A percentile compares a stretch with the other conserved stretches of the same genome.
Evolutionary conservation across 495 filamentous ascomycete species (phyloP).

Genomic region (Talaromyces trachyspermus): DNA sequence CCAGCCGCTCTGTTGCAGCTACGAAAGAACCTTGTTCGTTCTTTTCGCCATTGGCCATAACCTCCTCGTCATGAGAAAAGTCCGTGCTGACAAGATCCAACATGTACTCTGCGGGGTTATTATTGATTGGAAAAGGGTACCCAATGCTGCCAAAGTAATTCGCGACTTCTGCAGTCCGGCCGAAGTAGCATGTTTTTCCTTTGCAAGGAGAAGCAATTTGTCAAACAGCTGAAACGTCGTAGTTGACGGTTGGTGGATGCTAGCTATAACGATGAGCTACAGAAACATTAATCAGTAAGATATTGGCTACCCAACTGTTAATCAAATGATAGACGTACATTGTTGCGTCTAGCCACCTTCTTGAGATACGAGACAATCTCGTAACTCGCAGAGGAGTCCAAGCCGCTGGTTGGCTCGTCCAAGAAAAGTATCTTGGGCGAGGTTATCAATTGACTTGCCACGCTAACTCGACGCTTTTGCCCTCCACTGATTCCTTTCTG

Average conservation of each 20-base stretch:
- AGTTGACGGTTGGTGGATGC: slow-evolving; percentile 77
- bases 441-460: slow-evolving; percentile 73
- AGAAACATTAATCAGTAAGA: neutral
- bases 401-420: slow-evolving; percentile 74
- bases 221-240: slow-evolving; percentile 72
- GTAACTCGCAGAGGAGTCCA: slow-evolving; percentile 63
- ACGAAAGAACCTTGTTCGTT: neutral
- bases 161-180: slow-evolving; percentile 42
- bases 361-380: slow-evolving; percentile 62
- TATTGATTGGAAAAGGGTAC: slow-evolving; percentile 52
- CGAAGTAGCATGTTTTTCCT: slow-evolving; percentile 64
- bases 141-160: slow-evolving; percentile 53
- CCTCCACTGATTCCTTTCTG: slow-evolving; percentile 73
- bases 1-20: slow-evolving; percentile 2
- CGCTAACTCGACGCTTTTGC: slow-evolving; percentile 70
- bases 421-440: slow-evolving; percentile 70
- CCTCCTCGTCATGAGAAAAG: slow-evolving; percentile 45
- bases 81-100: slow-evolving; percentile 71
- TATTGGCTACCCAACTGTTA: slow-evolving; percentile 1
- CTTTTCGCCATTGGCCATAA: slow-evolving; percentile 13
- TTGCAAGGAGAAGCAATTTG: slow-evolving; percentile 65
- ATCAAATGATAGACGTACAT: slow-evolving; percentile 37
- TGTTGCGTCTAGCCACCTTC: slow-evolving; percentile 56
- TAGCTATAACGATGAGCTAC: slow-evolving; percentile 63
- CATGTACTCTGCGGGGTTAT: slow-evolving; percentile 72